These are phyloP conservation scores for Medicago arabica DNA, from an alignment of 306 rosid genomes.

Conservation along the genomic window DNA sequence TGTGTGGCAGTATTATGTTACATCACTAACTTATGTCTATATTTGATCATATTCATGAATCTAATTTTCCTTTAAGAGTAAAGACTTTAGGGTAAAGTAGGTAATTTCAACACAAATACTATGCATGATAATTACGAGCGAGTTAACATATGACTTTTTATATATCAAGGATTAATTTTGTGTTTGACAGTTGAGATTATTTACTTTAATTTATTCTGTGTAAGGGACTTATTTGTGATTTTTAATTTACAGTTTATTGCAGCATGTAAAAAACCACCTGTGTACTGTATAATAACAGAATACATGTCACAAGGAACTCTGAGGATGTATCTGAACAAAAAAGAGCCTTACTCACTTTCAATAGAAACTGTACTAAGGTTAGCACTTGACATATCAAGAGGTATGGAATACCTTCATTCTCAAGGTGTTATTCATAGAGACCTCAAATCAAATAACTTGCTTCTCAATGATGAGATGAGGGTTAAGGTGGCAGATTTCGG, in stretches of 20 bases:
- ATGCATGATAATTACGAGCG: neutral
- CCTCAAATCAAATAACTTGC: conserved; percentile 88
- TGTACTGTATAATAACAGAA: conserved; percentile 93
- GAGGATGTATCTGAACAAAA: conserved; percentile 98
- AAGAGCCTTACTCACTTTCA: conserved; percentile 95
- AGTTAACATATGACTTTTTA: too few relatives aligned
- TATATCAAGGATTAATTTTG: too few relatives aligned
- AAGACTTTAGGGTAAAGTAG: conserved; percentile 3
- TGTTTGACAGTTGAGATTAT: neutral
- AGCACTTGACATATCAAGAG: conserved; percentile 95
- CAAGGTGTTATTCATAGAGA: conserved; percentile 98
- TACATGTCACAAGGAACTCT: conserved; percentile 99
- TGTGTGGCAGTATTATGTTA: neutral
- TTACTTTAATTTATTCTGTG: neutral
- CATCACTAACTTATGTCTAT: neutral
- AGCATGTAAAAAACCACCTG: conserved; percentile 96
- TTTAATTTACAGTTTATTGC: conserved; percentile 80
- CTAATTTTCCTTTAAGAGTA: neutral
- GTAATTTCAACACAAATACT: neutral
- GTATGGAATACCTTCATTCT: conserved; percentile 98
- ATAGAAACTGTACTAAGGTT: conserved; percentile 85
- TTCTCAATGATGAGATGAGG: conserved; percentile 96
- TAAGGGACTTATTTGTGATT: conserved; percentile 9
- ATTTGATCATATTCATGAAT: neutral
- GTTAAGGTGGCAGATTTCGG: conserved; percentile 98